These are phyloP conservation scores for Zymoseptoria pseudotritici DNA, from an alignment of 2,329 filamentous ascomycete species.

Conservation along the genomic window DNA sequence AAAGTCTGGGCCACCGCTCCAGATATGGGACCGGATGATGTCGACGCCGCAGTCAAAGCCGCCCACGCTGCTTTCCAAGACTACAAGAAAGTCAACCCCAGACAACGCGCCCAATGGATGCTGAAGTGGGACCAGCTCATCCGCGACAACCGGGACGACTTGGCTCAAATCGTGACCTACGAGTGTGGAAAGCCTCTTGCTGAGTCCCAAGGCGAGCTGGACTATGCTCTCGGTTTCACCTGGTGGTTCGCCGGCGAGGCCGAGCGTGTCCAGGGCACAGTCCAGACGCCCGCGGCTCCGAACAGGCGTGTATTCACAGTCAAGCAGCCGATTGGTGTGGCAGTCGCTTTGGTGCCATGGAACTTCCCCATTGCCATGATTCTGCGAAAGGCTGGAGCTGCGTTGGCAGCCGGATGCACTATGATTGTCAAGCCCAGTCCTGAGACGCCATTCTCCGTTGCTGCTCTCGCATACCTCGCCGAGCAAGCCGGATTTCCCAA, in stretches of 20 bases:
- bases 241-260: conserved; percentile 56
- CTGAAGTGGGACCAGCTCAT: conserved; percentile 60
- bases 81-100: conserved; percentile 54
- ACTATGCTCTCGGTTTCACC: conserved; percentile 47
- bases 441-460: conserved; percentile 54
- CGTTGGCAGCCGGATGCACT: conserved; percentile 63
- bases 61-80: conserved; percentile 54
- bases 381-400: conserved; percentile 59
- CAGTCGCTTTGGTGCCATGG: conserved; percentile 61
- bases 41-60: conserved; percentile 52
- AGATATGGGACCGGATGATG: conserved; percentile 49
- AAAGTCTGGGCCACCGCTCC: conserved; percentile 43
- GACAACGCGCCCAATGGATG: conserved; percentile 54
- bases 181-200: conserved; percentile 49
- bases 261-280: conserved; percentile 55
- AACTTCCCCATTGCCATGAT: conserved; percentile 54
- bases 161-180: conserved; percentile 56
- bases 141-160: conserved; percentile 53
- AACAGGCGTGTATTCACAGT: conserved; percentile 61
- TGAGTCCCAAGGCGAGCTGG: conserved; percentile 47
- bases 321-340: conserved; percentile 66
- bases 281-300: conserved; percentile 53
- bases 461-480: conserved; percentile 49
- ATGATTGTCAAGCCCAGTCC: conserved; percentile 68
- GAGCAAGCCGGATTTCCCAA: conserved; percentile 50